Base-by-base conservation (phyloP, 2,329 filamentous ascomycete genomes). In the Colletotrichum spaethianum region DNA sequence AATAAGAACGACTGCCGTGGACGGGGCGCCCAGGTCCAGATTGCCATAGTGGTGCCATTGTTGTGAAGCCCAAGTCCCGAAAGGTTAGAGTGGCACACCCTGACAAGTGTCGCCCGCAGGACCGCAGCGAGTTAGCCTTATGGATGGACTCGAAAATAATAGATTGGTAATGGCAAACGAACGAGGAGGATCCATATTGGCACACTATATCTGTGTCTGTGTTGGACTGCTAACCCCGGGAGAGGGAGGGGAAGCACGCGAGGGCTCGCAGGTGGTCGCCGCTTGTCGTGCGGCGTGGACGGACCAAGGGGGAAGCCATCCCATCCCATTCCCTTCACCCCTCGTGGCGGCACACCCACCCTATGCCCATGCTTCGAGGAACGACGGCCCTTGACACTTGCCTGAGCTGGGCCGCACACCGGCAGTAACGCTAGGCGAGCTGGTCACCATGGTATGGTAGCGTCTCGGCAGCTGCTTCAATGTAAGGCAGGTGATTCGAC, bases 51-150 rank as follows among this genome's bases (percentile, higher is more conserved):
- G 67, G 67, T 73, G 70, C 67, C 48, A 62, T 71, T 71, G 62
- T 71, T 71, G 61, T 62, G 31, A 62, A 40, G 55, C 38, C 52
- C 68, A 72, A 60, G 44, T 72, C 66, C 69, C 69, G 69, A 69
- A 72, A 64, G 60, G 52, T 56, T 42, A 69, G 52, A 42, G 59
- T 55, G 44, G 46, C 16, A 48, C 53, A 28, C 50, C 70, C 55
- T 40, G 67, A 40, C 62, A 65, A 71, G 67, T 55, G 66, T 71
- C 67, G 66, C 55, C 50, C 56, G 60, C 60, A 70, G 57, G 64
- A 60, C 70, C 70, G 66, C 60, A 70, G 67, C 56, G 26, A 67
- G 61, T 73, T 65, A 73, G 70, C 70, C 70, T 73, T 71, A 62
- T 38, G 42, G 50, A 66, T 61, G 57, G 67, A 28, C 70, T 60